Base-by-base conservation (phyloP, 1,284 basidiomycete genomes). In the Grifola frondosa region DNA sequence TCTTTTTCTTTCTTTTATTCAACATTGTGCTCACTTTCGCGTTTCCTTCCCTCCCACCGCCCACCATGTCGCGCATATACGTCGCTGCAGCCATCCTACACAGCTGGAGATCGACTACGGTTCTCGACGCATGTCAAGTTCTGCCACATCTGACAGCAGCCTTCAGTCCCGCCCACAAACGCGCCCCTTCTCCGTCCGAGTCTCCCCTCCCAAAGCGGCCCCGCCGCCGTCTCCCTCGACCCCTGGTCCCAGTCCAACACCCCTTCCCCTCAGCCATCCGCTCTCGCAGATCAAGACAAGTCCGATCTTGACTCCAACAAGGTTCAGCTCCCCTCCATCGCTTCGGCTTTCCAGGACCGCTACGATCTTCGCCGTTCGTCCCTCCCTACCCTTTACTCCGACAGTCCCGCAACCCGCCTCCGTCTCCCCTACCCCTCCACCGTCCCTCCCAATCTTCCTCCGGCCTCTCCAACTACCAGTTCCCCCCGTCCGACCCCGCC, bases 251-350 rank as follows among this genome's bases (percentile, higher is more conserved):
- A 71, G 30, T 67, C 65, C 10, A 77, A 78, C 50, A 82, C 70
- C 3, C 64, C 71, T 22, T 77, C 79, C n/a, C 74, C 78, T 20
- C 67, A 69, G 19, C 66, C 70, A 44, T 34, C 53, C 33, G 46
- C 55, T 37, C 33, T 47, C 20, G 43, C 46, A 28, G 48, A 49
- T 33, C 37, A 52, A n/a, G n/a, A 31, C 49, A 69, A 69, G 42
- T 48, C 49, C 45, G 55, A 55, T 42, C 61, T 68, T 51, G 74
- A 75, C 50, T 63, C 70, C 41, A 62, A 71, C 39, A 81, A 79
- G 62, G 81, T 87, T 42, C 81, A 84, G 64, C 72, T 87, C 7
- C 84, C 84, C 4, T 84, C 83, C 52, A 81, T 87, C 53, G 84
- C 81, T 51, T 74, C 78, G 25, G 71, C 80, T 19, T 81, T 87